Percentiles rank a stretch among this genome's conserved stretches.
These are phyloP conservation scores for Hypericum perforatum DNA, from an alignment of 345 rosid genomes.

Conservation along the genomic window DNA sequence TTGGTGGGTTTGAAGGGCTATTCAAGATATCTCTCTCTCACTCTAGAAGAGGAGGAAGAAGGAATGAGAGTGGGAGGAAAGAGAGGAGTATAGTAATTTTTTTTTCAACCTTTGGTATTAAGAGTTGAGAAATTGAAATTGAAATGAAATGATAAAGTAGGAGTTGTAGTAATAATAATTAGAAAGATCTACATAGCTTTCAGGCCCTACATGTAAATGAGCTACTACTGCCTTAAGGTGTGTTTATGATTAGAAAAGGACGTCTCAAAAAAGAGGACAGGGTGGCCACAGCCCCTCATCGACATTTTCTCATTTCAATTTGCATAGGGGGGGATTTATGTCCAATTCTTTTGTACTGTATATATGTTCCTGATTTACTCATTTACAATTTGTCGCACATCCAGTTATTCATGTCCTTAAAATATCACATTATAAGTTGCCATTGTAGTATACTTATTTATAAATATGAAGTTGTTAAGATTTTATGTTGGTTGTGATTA, in stretches of 20 bases:
- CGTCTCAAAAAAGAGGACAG: conserved; percentile 43
- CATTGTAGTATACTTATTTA: too few species aligned
- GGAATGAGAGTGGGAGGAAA: neutral
- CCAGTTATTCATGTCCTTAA: too few species aligned
- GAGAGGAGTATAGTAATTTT: conserved; percentile 11
- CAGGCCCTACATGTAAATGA: conserved; percentile 31
- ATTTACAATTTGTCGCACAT: too few species aligned
- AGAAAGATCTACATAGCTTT: conserved; percentile 37
- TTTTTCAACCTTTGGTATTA: conserved; percentile 1
- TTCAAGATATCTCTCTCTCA: neutral
- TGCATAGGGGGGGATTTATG: too few species aligned
- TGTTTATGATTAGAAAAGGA: conserved; percentile 56
- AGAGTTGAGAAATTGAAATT: conserved; percentile 14
- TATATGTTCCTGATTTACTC: too few species aligned
- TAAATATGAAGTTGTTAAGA: too few species aligned
- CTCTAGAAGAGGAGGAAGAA: neutral
- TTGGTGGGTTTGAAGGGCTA: neutral
- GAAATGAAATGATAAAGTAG: conserved; percentile 18
- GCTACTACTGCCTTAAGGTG: conserved; percentile 13
- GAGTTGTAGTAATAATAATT: conserved; percentile 1
- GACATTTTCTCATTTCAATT: too few species aligned
- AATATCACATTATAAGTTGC: too few species aligned
- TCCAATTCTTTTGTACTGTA: too few species aligned
- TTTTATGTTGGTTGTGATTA: too few species aligned
- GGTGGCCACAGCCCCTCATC: conserved; percentile 29